Evolutionary conservation across 2,329 filamentous ascomycete genomes (phyloP), one percentile per base, ranked within the genome.

Genomic region (Aspergillus flavus): DNA sequence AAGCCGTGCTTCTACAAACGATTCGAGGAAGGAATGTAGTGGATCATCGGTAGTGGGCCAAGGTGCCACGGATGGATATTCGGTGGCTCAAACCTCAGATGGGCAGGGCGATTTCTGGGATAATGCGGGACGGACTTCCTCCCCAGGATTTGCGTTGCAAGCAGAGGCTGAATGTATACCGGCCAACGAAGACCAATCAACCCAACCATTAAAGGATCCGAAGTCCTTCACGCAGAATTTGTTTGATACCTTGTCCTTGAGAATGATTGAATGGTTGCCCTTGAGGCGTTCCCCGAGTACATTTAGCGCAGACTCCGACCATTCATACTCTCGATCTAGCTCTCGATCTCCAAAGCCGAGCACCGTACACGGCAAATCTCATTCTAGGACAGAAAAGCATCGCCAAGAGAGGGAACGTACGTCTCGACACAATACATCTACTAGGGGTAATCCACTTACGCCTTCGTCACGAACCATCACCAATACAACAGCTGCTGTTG

Each of bases 171-270:
- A 64, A 32, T 41, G 59, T 57, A 62, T 68, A 9, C 58, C 66
- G 14, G 72, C n/a, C 52, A 54, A 72, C 16, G 68, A 73, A 32
- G 62, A 63, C 58, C 59, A 64, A 11, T 58, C 69, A 10, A 63
- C 74, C 28, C 72, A 76, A 48, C 71, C 66, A 23, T 66, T 76
- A 55, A 88, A 85, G 68, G 87, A 90, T 68, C 81, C 82, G 1
- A 87, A 86, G 69, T 89, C 87, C 2, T 86, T 89, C 61, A 84
- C 85, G 2, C 88, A 90, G 67, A 85, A 83, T 63, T 72, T 87
- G 1, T 86, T 84, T 60, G 80, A 83, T 67, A 81, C 82, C 0
- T 62, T 81, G 10, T 77, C 80, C 3, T 64, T 83, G 41, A 73
- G 80, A 50, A 79, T 82, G 76, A 74, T 82, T 10, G 79, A 81